Evolutionary conservation across 192 early-diverging fungal species (phyloP).

Genomic region (Coemansia sp.): DNA sequence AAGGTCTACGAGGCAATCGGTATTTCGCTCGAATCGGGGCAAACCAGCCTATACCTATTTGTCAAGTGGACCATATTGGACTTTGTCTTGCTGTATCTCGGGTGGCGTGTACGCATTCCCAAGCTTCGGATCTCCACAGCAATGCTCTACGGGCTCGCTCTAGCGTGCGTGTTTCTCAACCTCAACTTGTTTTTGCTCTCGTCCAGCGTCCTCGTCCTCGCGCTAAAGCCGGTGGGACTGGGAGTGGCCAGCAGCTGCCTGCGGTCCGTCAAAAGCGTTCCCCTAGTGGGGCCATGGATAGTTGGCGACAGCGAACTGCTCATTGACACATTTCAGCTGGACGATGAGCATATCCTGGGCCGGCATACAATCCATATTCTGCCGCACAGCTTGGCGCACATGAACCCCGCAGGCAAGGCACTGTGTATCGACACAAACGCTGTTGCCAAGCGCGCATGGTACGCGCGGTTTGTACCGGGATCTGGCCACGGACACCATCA

Average conservation of each 20-base stretch:
- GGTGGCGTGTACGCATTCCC: constrained; percentile 39
- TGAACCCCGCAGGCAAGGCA: constrained; percentile 34
- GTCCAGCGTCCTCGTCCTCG: constrained; percentile 39
- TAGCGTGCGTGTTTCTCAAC: constrained; percentile 26
- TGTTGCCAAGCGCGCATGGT: constrained; percentile 17
- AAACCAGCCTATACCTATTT: constrained; percentile 36
- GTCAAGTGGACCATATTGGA: constrained; percentile 48
- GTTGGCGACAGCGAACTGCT: constrained; percentile 56
- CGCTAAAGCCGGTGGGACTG: constrained; percentile 39
- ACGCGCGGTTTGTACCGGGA: constrained; percentile 11
- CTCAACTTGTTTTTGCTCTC: constrained; percentile 46
- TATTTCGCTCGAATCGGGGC: constrained; percentile 12
- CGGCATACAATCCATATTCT: constrained; percentile 55
- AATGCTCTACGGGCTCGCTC: constrained; percentile 16
- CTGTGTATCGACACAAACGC: constrained; percentile 36
- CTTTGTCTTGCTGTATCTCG: constrained; percentile 23
- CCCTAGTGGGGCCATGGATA: constrained; percentile 38
- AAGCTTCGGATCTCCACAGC: constrained; percentile 12
- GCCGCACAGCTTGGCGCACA: constrained; percentile 52
- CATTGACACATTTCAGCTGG: constrained; percentile 47
- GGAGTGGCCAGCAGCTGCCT: constrained; percentile 42
- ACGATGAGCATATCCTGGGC: constrained; percentile 54
- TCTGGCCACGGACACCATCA: constrained; percentile 7
- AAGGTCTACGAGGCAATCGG: constrained; percentile 39
- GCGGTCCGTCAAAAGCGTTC: constrained; percentile 37